Evolutionary conservation across 306 rosid species (phyloP), one percentile per base, ranked within the genome.

Genomic region (Pterocarpus santalinus): DNA sequence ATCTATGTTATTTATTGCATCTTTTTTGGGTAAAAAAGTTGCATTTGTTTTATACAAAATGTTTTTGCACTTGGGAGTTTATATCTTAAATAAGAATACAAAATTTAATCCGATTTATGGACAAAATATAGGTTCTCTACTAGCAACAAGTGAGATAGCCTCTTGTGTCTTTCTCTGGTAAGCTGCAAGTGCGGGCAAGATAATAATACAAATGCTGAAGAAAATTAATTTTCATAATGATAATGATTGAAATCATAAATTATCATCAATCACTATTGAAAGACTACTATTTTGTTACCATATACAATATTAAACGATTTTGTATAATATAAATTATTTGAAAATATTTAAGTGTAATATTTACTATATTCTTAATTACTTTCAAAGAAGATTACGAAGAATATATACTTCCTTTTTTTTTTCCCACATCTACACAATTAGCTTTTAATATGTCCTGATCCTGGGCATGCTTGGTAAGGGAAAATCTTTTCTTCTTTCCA

Each of bases 401-500:
- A 22, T 22, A 22, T 22, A 22, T 22, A 22, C 28, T 22, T 22
- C 28, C 28, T 22, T 22, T 22, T 22, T 22, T 22, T 22, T 22
- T 22, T 22, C 28, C 28, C 28, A 22, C 28, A 0, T 22, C 28
- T 22, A 22, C 28, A 22, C 28, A 22, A 22, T 22, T 43, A 12
- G 70, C 68, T 64, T 65, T 66, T 5, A 8, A 55, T 16, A 39
- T 33, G 63, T 43, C 74, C 30, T 15, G 61, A 69, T 76, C 77
- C 36, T 41, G 66, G 75, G 12, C 61, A 52, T 52, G 73, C 4
- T 63, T 51, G 55, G 62, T 65, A 70, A 47, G 17, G 5, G 56
- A 71, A 51, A 80, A 80, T 53, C 67, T 70, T 58, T 43, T 75
- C 11, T 46, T 35, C 71, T 30, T 84, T 38, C n/a, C 53, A 74